These are phyloP conservation scores for Microdochium trichocladiopsis DNA, from an alignment of 2,329 filamentous ascomycete genomes.

Conservation along the genomic window DNA sequence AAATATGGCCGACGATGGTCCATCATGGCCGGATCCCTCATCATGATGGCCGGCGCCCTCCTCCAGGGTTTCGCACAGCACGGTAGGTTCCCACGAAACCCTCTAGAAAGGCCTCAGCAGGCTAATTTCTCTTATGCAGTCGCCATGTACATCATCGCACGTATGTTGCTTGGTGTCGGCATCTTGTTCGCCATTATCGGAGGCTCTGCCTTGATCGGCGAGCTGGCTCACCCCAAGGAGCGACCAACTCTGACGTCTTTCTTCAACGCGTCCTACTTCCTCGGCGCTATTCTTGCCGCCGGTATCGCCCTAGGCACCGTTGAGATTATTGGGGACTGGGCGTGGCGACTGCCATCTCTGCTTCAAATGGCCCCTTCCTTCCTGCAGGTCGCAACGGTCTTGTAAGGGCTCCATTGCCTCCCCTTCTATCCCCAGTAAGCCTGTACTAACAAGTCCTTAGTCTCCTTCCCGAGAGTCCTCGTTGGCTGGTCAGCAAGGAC, in stretches of 20 bases:
- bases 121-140: background rate
- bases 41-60: conserved; percentile 48
- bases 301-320: conserved; percentile 43
- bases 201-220: conserved; percentile 50
- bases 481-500: conserved; percentile 49
- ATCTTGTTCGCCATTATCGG: conserved; percentile 53
- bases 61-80: conserved; percentile 45
- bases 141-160: conserved; percentile 52
- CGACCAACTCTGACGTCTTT: conserved; percentile 50
- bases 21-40: conserved; percentile 41
- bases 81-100: background rate
- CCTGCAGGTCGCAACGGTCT: conserved; percentile 29
- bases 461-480: conserved; percentile 52
- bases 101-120: too few relatives aligned
- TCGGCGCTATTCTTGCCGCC: conserved; percentile 42
- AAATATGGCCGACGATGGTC: conserved; percentile 36
- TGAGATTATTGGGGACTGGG: conserved; percentile 27
- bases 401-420: background rate
- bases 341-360: conserved; percentile 36
- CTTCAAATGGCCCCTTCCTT: conserved; percentile 37
- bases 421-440: background rate
- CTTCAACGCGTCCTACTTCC: conserved; percentile 51
- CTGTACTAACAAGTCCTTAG: conserved; percentile 2
- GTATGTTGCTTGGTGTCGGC: conserved; percentile 54
- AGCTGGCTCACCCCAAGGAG: conserved; percentile 54